Base-by-base conservation (phyloP, 1,139 yeast genomes). In the Hyphopichia buzzinii region DNA sequence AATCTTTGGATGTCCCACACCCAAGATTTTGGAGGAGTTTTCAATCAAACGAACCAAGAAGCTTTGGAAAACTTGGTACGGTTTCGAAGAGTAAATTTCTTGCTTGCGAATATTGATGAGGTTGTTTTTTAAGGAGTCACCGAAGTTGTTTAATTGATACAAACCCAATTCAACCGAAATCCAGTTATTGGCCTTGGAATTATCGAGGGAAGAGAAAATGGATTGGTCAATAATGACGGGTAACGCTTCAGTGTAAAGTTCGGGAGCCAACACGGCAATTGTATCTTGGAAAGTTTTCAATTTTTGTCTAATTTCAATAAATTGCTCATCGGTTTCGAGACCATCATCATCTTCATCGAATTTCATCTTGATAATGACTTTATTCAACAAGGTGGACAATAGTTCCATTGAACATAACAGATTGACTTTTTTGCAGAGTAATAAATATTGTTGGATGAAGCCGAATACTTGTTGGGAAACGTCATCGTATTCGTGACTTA, bases 401-500 rank as follows among this genome's bases (percentile, higher is more conserved):
- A 90, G 64, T 35, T 79, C 78, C 24, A 62, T 53, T 3, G 63
- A 56, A 26, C 54, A 54, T 28, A 70, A 50, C 8, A 54, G 48
- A 37, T 57, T 46, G 38, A 71, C 71, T 46, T 83, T 85, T 51
- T 92, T 86, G 47, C 89, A 64, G 34, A 81, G 72, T 12, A 85
- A 65, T 41, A 92, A 66, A 53, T 83, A 89, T 39, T 80, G 85
- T 33, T 85, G 79, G 35, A 92, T 67, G 49, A 88, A 85, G 5
- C 94, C 84, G 52, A 90, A 84, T 3, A 88, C 84, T 54, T 86
- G 95, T 34, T 75, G 74, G 1, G 95, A 79, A 10, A 92, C 84
- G 44, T 94, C 97, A 56, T 92, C 97, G 54, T 84, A 90, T 44
- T 85, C 95, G 50, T 86, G 85, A 28, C 78, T 69, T 50, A 92